phyloP scores from a whole-genome alignment of 257 asterid genomes.

The Salvia rosmarinus region DNA sequence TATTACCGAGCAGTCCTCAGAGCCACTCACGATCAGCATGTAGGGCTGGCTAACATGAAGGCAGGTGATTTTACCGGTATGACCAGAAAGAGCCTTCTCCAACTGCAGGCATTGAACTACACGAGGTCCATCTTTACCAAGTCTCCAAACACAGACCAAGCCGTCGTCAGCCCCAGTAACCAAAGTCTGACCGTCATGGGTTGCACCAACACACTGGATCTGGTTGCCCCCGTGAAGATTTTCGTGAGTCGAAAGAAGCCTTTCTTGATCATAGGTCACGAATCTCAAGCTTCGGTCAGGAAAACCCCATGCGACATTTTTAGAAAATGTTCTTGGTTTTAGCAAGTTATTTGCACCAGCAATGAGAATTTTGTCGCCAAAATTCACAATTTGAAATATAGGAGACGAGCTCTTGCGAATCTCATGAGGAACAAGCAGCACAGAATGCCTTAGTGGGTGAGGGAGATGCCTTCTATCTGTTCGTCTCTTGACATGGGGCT shows the following conservation, averaged over 20 bases:
- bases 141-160: conserved; percentile 81
- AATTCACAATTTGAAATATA: conserved; percentile 73
- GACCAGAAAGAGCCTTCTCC: conserved; percentile 89
- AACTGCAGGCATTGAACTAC: conserved; percentile 57
- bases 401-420: conserved; percentile 77
- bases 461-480: conserved; percentile 71
- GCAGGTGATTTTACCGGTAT: conserved; percentile 81
- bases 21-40: conserved; percentile 97
- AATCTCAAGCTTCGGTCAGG: conserved; percentile 95
- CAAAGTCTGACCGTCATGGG: conserved; percentile 87
- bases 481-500: conserved; percentile 93
- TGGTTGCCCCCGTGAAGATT: conserved; percentile 98
- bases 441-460: conserved; percentile 79
- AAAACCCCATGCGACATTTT: conserved; percentile 92
- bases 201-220: conserved; percentile 84
- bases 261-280: conserved; percentile 83
- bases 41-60: conserved; percentile 92
- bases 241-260: conserved; percentile 92
- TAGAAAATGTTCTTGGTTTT: conserved; percentile 78
- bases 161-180: conserved; percentile 97
- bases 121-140: conserved; percentile 82
- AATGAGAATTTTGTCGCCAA: conserved; percentile 74
- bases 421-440: conserved; percentile 73
- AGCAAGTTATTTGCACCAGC: conserved; percentile 77
- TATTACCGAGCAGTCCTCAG: conserved; percentile 88